A percentile compares a stretch with the other conserved stretches of the same genome.
Conservation (phyloP, 2,329 filamentous ascomycete genomes). For the Coleophoma cylindrospora region DNA sequence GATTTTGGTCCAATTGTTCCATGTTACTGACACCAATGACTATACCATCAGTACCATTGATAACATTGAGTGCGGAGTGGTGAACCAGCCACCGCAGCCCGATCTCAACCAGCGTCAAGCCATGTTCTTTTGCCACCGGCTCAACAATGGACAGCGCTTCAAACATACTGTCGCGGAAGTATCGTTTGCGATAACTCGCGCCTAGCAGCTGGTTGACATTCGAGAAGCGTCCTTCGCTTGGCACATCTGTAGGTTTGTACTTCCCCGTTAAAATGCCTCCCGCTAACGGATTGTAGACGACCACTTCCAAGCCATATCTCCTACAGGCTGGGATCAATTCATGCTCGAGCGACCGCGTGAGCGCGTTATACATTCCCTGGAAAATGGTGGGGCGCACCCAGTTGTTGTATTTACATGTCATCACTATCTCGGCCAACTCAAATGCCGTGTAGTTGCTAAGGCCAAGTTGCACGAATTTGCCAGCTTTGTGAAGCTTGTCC, state of each 20-base stretch:
- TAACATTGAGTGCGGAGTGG: conserved; percentile 52
- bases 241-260: conserved; percentile 17
- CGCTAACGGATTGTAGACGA: conserved; percentile 41
- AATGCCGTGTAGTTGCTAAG: conserved; percentile 40
- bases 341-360: conserved; percentile 35
- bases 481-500: conserved; percentile 38
- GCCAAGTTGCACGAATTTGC: conserved; percentile 38
- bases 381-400: conserved; percentile 24
- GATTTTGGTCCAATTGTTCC: conserved; percentile 50
- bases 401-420: conserved; percentile 19
- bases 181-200: conserved; percentile 29
- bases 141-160: conserved; percentile 35
- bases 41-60: conserved; percentile 50
- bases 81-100: conserved; percentile 69
- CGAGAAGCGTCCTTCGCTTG: conserved; percentile 30
- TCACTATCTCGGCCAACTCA: conserved; percentile 34
- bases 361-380: conserved; percentile 21
- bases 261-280: conserved; percentile 36
- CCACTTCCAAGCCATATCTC: conserved; percentile 53
- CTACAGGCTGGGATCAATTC: conserved; percentile 52
- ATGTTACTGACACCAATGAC: conserved; percentile 53
- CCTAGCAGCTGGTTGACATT: conserved; percentile 32
- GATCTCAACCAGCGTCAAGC: conserved; percentile 66
- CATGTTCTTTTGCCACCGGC: conserved; percentile 44
- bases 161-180: conserved; percentile 38